Base-by-base conservation (phyloP, 2,329 filamentous ascomycete species). In the Trichoderma koningii region DNA sequence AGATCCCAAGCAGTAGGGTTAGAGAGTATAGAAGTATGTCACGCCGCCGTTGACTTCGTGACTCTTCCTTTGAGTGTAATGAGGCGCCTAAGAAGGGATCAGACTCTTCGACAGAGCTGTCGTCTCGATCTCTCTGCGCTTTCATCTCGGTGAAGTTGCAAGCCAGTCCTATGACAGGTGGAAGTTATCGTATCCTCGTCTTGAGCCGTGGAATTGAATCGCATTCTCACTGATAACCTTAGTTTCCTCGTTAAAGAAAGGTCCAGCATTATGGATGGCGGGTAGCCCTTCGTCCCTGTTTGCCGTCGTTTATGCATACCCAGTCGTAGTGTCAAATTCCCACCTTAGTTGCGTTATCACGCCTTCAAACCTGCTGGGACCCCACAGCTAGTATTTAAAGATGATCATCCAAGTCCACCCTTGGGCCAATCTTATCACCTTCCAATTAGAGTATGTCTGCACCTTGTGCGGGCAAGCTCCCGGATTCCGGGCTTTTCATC, bases 61-160 rank as follows among this genome's bases (percentile, higher is more conserved):
- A n/a, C 38, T 45, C 41, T 14, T 4, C 9, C 15, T 63, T 55
- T 26, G n/a, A 19, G 41, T 10, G 3, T 14, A 26, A 14, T 28
- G 59, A 55, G n/a, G 23, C n/a, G 17, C 50, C 59, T 17, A 63
- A 34, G 21, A 63, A 63, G 7, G 59, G 59, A 4, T 55, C 38
- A 15, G 42, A 21, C 38, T 63, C 59, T 55, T 63, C 59, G n/a
- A 38, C 26, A 53, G 59, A 55, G 50, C 12, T 63, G 15, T 55
- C 50, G 3, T 63, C 59, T 63, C 41, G 53, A 12, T 53, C 34
- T 38, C 50, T 63, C 7, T 63, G 48, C 50, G 53, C 47, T 23
- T 19, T 17, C 23, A 17, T 59, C 21, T 48, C 19, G 26, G 5
- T 55, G 9, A 23, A 26, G 26, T 55, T 55, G 48, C n/a, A 2